Evolutionary conservation across 345 rosid genomes (phyloP).

Genomic region (Mercurialis annua): DNA sequence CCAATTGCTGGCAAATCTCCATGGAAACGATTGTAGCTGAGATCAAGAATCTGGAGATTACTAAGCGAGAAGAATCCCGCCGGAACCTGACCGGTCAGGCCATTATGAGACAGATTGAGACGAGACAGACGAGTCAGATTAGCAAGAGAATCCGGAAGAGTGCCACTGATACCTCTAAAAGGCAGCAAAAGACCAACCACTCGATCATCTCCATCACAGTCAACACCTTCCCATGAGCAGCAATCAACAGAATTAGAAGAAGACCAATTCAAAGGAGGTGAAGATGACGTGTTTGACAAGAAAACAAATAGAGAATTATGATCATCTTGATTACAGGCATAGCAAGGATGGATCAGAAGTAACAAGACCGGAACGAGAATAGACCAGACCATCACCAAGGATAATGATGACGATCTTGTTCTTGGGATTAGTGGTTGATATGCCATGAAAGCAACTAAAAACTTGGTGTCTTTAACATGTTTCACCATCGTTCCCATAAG

Average conservation of each 20-base stretch:
- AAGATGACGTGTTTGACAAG: constrained; percentile 32
- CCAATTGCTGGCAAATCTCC: constrained; percentile 48
- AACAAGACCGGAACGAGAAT: no score
- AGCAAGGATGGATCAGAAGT: no score
- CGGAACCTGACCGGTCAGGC: constrained; percentile 58
- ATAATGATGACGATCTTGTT: no score
- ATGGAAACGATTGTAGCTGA: constrained; percentile 59
- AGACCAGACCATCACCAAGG: no score
- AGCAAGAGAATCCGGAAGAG: constrained; percentile 42
- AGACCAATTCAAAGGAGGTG: constrained; percentile 47
- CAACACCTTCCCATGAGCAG: constrained; percentile 75
- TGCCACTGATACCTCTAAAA: constrained; percentile 49
- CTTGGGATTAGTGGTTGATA: no score
- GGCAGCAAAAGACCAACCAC: constrained; percentile 57
- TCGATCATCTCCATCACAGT: constrained; percentile 43
- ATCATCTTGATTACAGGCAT: constrained; percentile 50
- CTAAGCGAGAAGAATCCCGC: constrained; percentile 41
- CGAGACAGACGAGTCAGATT: constrained; percentile 43
- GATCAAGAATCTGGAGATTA: constrained; percentile 58
- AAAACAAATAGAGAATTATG: constrained; percentile 48
- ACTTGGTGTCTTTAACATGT: no score
- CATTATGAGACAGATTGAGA: constrained; percentile 71
- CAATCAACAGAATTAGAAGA: constrained; percentile 54
- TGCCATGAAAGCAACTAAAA: no score
- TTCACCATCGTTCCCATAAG: no score